Evolutionary conservation across 2,329 filamentous ascomycete genomes (phyloP).

Genomic region (Aspergillus puulaauensis): DNA sequence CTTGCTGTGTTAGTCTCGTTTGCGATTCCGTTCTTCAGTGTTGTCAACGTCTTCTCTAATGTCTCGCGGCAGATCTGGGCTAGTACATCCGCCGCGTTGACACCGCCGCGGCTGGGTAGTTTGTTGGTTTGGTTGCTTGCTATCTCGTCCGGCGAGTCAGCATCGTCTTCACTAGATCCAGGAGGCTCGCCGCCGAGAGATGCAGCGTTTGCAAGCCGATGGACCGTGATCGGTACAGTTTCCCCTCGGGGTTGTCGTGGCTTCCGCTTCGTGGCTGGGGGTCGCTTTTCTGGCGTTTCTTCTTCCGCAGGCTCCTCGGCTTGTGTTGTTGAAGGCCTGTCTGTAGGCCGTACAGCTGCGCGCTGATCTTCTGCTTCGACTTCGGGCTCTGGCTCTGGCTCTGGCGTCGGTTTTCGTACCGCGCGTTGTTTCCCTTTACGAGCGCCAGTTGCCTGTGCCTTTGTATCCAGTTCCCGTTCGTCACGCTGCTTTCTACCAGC

Average conservation of each 20-base stretch:
- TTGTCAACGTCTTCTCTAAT: conserved; percentile 46
- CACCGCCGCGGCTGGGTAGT: conserved; percentile 42
- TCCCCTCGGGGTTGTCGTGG: conserved; percentile 32
- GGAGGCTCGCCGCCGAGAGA: conserved; percentile 25
- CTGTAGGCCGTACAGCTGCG: conserved; percentile 11
- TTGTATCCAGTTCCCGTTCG: background rate
- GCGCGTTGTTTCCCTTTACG: background rate
- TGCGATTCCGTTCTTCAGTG: conserved; percentile 41
- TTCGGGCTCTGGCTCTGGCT: background rate
- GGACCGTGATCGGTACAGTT: conserved; percentile 43
- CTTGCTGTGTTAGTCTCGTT: conserved; percentile 41
- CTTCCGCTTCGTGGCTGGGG: conserved; percentile 21
- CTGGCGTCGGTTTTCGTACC: background rate
- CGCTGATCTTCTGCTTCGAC: conserved; percentile 9
- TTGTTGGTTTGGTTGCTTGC: conserved; percentile 33
- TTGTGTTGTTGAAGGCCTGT: conserved; percentile 10
- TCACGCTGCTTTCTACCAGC: background rate
- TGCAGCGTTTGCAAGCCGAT: conserved; percentile 38
- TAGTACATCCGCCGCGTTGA: conserved; percentile 55
- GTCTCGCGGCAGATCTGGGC: conserved; percentile 52
- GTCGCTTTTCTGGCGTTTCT: conserved; percentile 11
- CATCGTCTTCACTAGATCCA: conserved; percentile 28
- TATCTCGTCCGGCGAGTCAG: conserved; percentile 31
- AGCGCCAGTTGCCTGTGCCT: background rate
- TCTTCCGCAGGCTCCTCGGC: conserved; percentile 10